phyloP scores from a whole-genome alignment of 2,329 filamentous ascomycete species.

The Penicillium sp. region DNA sequence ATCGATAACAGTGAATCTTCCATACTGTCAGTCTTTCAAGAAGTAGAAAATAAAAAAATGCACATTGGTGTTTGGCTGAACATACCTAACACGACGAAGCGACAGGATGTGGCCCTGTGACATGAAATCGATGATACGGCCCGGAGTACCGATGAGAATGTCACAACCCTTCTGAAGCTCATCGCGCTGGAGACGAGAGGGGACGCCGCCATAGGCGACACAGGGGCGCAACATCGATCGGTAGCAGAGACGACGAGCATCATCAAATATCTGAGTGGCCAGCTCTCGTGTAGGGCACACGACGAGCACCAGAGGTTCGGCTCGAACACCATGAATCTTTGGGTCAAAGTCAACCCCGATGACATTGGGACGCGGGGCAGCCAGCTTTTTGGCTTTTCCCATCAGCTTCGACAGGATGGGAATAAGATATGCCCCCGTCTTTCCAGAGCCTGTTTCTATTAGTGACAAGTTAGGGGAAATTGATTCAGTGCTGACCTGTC shows the following conservation, averaged over 20 bases:
- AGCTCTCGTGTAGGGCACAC: constrained; percentile 85
- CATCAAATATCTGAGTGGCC: constrained; percentile 91
- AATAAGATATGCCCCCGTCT: constrained; percentile 88
- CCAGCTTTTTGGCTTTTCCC: constrained; percentile 89
- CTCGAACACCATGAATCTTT: constrained; percentile 54
- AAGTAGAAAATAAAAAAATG: background rate
- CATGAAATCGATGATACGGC: constrained; percentile 81
- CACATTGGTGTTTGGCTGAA: background rate
- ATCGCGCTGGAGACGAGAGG: constrained; percentile 62
- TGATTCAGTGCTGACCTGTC: constrained; percentile 62
- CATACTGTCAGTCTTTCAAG: background rate
- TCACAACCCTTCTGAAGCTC: constrained; percentile 83
- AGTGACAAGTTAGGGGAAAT: background rate
- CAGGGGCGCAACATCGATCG: constrained; percentile 90
- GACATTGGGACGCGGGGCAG: constrained; percentile 65
- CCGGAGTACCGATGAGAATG: constrained; percentile 80
- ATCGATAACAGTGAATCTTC: constrained; percentile 69
- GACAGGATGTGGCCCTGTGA: constrained; percentile 63
- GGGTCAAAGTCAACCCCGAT: constrained; percentile 50
- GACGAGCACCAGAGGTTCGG: constrained; percentile 83
- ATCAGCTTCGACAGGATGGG: constrained; percentile 87
- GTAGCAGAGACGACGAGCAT: constrained; percentile 88
- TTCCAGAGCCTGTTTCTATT: constrained; percentile 72
- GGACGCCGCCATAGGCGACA: constrained; percentile 81
- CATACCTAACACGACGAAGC: constrained; percentile 68